Conservation (phyloP, 2,329 filamentous ascomycete genomes). For the Claviceps fusiformis region DNA sequence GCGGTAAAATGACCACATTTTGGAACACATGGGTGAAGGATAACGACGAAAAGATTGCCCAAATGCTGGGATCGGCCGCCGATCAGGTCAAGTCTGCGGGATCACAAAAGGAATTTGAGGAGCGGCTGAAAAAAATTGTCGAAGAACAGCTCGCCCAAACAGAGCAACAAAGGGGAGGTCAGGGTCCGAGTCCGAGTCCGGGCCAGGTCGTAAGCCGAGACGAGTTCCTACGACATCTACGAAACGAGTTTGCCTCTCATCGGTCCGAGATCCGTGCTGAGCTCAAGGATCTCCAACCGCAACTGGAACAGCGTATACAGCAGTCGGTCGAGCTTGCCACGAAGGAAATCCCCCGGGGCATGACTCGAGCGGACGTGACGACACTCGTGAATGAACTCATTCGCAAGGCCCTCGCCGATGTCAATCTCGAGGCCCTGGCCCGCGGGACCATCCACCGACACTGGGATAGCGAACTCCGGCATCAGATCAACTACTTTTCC, state of each 20-base stretch:
- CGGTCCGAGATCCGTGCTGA: conserved; percentile 26
- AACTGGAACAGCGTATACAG: conserved; percentile 20
- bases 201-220: conserved; percentile 30
- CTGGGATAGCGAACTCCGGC: conserved; percentile 29
- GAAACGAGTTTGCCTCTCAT: conserved; percentile 24
- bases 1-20: conserved; percentile 21
- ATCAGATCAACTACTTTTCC: conserved; percentile 62
- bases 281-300: conserved; percentile 23
- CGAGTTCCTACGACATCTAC: conserved; percentile 33
- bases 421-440: conserved; percentile 33
- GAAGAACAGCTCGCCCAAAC: conserved; percentile 22
- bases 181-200: background rate
- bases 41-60: conserved; percentile 29
- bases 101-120: conserved; percentile 21
- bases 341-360: conserved; percentile 13
- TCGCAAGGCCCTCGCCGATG: conserved; percentile 28
- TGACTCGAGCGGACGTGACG: conserved; percentile 28
- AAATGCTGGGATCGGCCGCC: conserved; percentile 17
- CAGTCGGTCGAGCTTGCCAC: conserved; percentile 17
- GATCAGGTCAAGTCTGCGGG: conserved; percentile 22
- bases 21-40: conserved; percentile 41
- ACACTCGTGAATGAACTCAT: conserved; percentile 28
- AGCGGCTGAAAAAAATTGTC: conserved; percentile 21
- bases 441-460: conserved; percentile 31
- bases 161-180: conserved; percentile 13